These are phyloP conservation scores for Syncephalastrum sp. DNA, from an alignment of 371 early-diverging fungal species.

Conservation along the genomic window DNA sequence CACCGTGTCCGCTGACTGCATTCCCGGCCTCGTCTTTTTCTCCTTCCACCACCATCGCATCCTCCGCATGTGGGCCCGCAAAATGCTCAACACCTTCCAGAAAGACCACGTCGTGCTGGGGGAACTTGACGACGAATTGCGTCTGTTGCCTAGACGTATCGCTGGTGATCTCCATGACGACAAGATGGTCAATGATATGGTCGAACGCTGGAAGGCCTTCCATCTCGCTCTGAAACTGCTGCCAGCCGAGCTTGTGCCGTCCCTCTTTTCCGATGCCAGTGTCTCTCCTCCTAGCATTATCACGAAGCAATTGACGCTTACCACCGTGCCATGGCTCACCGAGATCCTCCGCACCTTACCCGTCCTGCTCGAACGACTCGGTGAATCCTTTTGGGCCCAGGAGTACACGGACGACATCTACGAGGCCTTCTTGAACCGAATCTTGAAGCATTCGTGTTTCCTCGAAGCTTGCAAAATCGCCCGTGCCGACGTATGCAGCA, in stretches of 20 bases:
- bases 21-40: slow-evolving; percentile 19
- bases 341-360: slow-evolving; percentile 36
- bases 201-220: slow-evolving; percentile 39
- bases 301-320: slow-evolving; percentile 14
- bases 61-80: slow-evolving; percentile 42
- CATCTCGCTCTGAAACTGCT: slow-evolving; percentile 13
- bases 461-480: slow-evolving; percentile 36
- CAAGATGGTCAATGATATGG: slow-evolving; percentile 14
- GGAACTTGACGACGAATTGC: background rate
- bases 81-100: slow-evolving; percentile 32
- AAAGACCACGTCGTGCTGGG: slow-evolving; percentile 2
- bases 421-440: slow-evolving; percentile 24
- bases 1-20: slow-evolving; percentile 16
- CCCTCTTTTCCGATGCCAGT: slow-evolving; percentile 10
- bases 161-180: slow-evolving; percentile 9
- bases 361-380: slow-evolving; percentile 28
- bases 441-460: slow-evolving; percentile 35
- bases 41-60: slow-evolving; percentile 34
- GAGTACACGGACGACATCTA: slow-evolving; percentile 11
- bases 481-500: slow-evolving; percentile 27
- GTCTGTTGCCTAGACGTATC: background rate
- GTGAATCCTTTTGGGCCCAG: slow-evolving; percentile 24
- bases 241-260: slow-evolving; percentile 9
- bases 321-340: slow-evolving; percentile 15
- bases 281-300: slow-evolving; percentile 20